Evolutionary conservation across 352 stramenopile species (phyloP), one percentile per base, ranked within the genome.

Genomic region (Globisporangium heterothallicum): DNA sequence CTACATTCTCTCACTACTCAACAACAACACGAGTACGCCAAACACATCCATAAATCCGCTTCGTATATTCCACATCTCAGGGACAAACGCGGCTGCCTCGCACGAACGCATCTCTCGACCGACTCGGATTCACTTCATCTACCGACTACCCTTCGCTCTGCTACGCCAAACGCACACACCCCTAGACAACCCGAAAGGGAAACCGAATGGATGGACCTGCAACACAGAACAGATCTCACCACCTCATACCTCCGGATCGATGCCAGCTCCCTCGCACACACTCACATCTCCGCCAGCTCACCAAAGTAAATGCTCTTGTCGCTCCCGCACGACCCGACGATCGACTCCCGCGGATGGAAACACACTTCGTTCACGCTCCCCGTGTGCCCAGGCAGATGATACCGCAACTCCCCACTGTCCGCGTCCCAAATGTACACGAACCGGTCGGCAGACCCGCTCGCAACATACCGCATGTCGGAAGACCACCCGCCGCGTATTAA

Each of bases 391-490:
- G 92, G 92, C 36, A 98, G 59, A 43, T 88, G 79, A 74, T 98
- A 98, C 29, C 97, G 77, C 58, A 98, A 77, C 56, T 95, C 84
- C 4, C 82, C 73, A 47, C 81, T 90, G 26, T 93, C 74, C 48
- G 90, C 79, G 67, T 98, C 95, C 93, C 93, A 98, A 55, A 98
- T 82, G 72, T 98, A 96, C 61, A 98, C 94, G 53, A 92, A 84
- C 36, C 86, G 75, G 70, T 98, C 90, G 3, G 89, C 84, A 32
- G 84, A 96, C n/a, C 88, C 90, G 52, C 76, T 85, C 22, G 74
- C 78, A 14, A 98, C 88, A 57, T 88, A 84, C 18, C 71, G 76
- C 76, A 92, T 90, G 65, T 95, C 82, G 18, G 67, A 49, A 26
- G 86, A 97, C 93, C 93, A 98, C 16, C 86, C 70, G 58, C 86